These are phyloP conservation scores for Globisporangium abappressorium DNA, from an alignment of 352 stramenopile species.

Conservation along the genomic window DNA sequence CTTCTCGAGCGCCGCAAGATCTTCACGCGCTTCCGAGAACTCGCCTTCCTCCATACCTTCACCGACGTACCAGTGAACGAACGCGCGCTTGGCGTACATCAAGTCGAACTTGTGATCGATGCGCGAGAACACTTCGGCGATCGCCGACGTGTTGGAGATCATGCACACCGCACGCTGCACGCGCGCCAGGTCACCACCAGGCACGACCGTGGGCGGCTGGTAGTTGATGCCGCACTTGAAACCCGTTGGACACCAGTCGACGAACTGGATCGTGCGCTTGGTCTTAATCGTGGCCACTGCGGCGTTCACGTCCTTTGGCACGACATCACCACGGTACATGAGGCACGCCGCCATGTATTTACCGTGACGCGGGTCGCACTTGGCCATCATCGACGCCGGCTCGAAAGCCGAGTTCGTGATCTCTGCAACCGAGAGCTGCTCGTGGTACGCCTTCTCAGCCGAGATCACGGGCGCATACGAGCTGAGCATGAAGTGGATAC, in stretches of 20 bases:
- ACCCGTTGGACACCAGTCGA: slow-evolving; percentile 98
- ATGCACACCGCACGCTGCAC: slow-evolving; percentile 98
- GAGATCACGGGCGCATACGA: slow-evolving; percentile 98
- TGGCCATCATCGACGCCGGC: slow-evolving; percentile 98
- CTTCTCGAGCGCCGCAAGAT: slow-evolving; percentile 97
- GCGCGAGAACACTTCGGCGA: slow-evolving; percentile 96
- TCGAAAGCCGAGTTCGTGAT: slow-evolving; percentile 99
- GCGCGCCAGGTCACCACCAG: slow-evolving; percentile 94
- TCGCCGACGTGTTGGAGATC: slow-evolving; percentile 99
- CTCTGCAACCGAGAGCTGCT: slow-evolving; percentile 96
- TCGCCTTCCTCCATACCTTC: slow-evolving; percentile 99
- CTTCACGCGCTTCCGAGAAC: slow-evolving; percentile 98
- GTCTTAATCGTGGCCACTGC: slow-evolving; percentile 99
- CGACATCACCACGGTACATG: slow-evolving; percentile 97
- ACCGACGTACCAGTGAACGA: slow-evolving; percentile 99
- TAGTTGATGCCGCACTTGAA: slow-evolving; percentile 99
- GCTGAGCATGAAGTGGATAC: slow-evolving; percentile 99
- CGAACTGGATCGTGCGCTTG: slow-evolving; percentile 99
- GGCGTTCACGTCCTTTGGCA: slow-evolving; percentile 95
- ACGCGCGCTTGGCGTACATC: slow-evolving; percentile 99
- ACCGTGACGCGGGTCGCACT: slow-evolving; percentile 98
- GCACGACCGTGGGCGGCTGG: slow-evolving; percentile 95
- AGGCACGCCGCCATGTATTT: slow-evolving; percentile 99
- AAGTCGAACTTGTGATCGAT: slow-evolving; percentile 99
- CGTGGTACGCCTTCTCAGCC: slow-evolving; percentile 96